phyloP scores from a whole-genome alignment of 2,329 filamentous ascomycete species.

The Hymenotorrendiella dingleyae region DNA sequence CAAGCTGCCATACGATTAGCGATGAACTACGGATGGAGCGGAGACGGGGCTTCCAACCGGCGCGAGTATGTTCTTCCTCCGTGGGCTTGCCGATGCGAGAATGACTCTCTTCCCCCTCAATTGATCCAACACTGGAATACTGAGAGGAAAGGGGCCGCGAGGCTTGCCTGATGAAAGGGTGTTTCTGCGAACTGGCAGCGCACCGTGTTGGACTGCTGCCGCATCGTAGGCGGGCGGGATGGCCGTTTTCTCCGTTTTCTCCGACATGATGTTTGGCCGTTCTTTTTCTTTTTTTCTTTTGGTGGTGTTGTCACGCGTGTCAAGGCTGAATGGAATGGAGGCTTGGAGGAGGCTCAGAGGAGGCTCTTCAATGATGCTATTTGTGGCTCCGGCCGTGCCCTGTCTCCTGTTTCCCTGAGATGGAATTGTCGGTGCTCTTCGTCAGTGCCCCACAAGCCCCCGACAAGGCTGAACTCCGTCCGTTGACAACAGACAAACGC shows the following conservation, averaged over 20 bases:
- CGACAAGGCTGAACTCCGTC: too few species aligned
- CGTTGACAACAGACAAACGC: too few species aligned
- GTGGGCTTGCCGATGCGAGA: conserved; percentile 83
- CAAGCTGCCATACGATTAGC: conserved; percentile 48
- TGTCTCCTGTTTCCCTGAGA: too few species aligned
- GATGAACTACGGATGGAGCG: not conserved
- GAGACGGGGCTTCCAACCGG: conserved; percentile 42
- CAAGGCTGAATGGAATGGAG: too few species aligned
- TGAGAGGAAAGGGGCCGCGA: conserved; percentile 57
- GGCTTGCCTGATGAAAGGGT: conserved; percentile 13
- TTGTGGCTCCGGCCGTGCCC: too few species aligned
- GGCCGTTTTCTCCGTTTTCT: not conserved
- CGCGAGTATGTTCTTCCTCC: conserved; percentile 73
- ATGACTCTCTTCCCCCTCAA: conserved; percentile 77
- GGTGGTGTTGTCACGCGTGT: too few species aligned
- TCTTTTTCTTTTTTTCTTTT: too few species aligned
- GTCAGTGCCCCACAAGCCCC: too few species aligned
- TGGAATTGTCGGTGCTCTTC: too few species aligned
- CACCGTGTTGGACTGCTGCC: conserved; percentile 20
- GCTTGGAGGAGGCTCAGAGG: too few species aligned
- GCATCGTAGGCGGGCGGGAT: conserved; percentile 26
- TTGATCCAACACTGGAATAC: conserved; percentile 71
- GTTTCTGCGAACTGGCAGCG: conserved; percentile 17
- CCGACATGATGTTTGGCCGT: too few species aligned
- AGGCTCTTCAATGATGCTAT: too few species aligned